phyloP scores from a whole-genome alignment of 768 basidiomycete genomes.

The Pulveroboletus sp. region DNA sequence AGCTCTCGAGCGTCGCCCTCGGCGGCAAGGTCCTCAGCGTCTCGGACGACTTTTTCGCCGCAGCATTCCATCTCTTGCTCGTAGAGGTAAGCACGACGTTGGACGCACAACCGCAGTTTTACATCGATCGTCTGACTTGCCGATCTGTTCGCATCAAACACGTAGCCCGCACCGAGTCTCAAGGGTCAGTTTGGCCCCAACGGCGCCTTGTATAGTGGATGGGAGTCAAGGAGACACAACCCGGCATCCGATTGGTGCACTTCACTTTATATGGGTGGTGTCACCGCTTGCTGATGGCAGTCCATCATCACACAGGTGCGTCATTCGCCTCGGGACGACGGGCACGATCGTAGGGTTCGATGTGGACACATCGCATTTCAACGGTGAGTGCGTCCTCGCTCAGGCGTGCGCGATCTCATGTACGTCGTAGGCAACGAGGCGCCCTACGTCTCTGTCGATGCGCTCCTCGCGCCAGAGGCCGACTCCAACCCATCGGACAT shows the following conservation, averaged over 20 bases:
- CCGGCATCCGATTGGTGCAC: slow-evolving; percentile 82
- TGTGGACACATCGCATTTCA: slow-evolving; percentile 94
- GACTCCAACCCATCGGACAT: slow-evolving; percentile 41
- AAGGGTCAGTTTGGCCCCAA: slow-evolving; percentile 98
- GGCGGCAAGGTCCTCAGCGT: slow-evolving; percentile 73
- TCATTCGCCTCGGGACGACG: slow-evolving; percentile 81
- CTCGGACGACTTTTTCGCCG: slow-evolving; percentile 97
- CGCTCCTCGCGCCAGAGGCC: slow-evolving; percentile 41
- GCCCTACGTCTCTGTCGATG: slow-evolving; percentile 76
- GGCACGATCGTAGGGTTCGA: slow-evolving; percentile 81
- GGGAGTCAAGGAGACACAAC: slow-evolving; percentile 93
- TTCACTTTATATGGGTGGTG: background rate
- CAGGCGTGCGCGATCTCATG: background rate
- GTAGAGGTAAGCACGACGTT: slow-evolving; percentile 56
- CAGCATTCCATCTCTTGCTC: slow-evolving; percentile 77
- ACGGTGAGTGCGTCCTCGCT: slow-evolving; percentile 46
- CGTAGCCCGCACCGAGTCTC: slow-evolving; percentile 78
- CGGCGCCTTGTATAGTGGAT: slow-evolving; percentile 91
- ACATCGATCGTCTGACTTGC: background rate
- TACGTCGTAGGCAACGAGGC: slow-evolving; percentile 70
- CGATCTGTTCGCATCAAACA: background rate
- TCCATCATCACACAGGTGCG: slow-evolving; percentile 62
- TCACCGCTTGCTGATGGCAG: background rate
- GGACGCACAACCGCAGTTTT: background rate
- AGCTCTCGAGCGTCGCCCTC: slow-evolving; percentile 83